These are phyloP conservation scores for Emericellopsis terricola DNA, from an alignment of 495 filamentous ascomycete species.

Conservation along the genomic window DNA sequence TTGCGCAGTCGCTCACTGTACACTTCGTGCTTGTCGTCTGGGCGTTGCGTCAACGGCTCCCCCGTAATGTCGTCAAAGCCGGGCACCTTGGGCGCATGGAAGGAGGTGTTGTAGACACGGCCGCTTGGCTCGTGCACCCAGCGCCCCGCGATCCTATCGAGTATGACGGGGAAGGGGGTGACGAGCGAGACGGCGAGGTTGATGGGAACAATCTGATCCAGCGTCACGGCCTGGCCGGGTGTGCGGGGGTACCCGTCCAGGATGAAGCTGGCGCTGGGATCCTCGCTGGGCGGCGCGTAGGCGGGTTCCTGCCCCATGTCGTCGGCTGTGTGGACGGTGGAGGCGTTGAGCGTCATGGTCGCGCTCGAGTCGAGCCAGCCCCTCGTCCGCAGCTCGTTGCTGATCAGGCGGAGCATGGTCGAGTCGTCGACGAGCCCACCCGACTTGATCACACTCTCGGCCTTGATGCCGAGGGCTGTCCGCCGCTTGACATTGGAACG, in stretches of 20 bases:
- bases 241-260: conserved; percentile 95
- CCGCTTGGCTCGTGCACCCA: conserved; percentile 92
- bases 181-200: conserved; percentile 66
- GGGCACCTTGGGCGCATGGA: conserved; percentile 63
- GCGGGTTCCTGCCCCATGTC: conserved; percentile 21
- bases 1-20: conserved; percentile 63
- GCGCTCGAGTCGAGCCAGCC: conserved; percentile 49
- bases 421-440: conserved; percentile 75
- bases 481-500: conserved; percentile 78
- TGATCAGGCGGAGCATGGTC: conserved; percentile 82
- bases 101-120: conserved; percentile 83
- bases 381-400: conserved; percentile 62
- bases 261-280: conserved; percentile 72
- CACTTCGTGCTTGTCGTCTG: conserved; percentile 73
- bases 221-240: conserved; percentile 50
- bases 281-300: conserved; percentile 31
- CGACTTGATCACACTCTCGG: conserved; percentile 67
- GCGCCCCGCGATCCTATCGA: conserved; percentile 73
- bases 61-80: conserved; percentile 87
- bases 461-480: conserved; percentile 76
- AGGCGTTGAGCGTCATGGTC: conserved; percentile 24
- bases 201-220: conserved; percentile 70
- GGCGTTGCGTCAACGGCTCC: conserved; percentile 61
- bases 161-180: conserved; percentile 58
- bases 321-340: conserved; percentile 12